Base-by-base conservation (phyloP, 495 filamentous ascomycete species). In the Hyaloscypha bicolor region DNA sequence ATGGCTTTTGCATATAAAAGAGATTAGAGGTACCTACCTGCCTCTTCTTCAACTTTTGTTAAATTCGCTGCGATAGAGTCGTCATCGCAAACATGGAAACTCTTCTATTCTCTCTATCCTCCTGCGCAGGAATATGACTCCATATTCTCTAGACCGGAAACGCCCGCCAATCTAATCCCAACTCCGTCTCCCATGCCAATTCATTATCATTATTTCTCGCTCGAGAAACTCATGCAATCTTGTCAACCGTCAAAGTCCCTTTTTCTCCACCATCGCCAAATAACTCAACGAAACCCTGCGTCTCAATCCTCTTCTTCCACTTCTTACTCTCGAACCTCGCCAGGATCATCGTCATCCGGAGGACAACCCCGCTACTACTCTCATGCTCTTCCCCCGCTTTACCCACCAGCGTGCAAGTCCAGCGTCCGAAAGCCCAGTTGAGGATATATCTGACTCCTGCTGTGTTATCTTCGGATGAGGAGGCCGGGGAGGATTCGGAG, bases 401-500 rank as follows among this genome's bases (percentile, higher is more conserved):
- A 6, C 35, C 35, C 42, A 19, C 16, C 42, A 82, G 81, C 6
- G 93, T 94, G 72, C 91, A 94, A 2, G 87, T 97, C 95, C 95
- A 97, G 21, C 95, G 84, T 8, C 93, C 94, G 78, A 99, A 99
- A 0, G 95, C 96, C 95, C 95, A 98, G 75, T 99, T 99, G 55
- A 99, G 82, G 56, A 97, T 96, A 74, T 93, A 96, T 66, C 86
- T 71, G 25, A 25, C 25, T 35, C 57, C 60, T 30, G 31, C 45
- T 2, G 68, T 68, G 9, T 85, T 83, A 52, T 84, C 86, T 60
- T 88, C 84, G 21, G 88, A 91, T 12, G 35, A 37, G 35, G 35
- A 37, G 35, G 35, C 6, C 6, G 35, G 35, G 35, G 35, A 25
- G 25, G 84, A 86, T 59, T 88, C 84, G 21, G 88, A 14, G 16